Base-by-base conservation (phyloP, 768 basidiomycete genomes). In the Termitomyces heimii region DNA sequence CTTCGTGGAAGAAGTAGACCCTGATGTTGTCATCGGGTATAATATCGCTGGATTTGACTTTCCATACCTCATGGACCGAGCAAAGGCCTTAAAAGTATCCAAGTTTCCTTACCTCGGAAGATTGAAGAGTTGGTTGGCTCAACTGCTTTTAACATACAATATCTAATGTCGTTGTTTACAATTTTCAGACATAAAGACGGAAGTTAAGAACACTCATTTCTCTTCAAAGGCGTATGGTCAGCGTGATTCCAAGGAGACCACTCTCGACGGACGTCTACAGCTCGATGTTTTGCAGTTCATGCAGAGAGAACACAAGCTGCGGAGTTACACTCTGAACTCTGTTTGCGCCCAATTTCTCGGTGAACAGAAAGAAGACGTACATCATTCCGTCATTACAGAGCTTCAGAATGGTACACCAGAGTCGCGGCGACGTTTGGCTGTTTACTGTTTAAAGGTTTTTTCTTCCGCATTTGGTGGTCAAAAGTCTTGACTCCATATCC, bases 331-430 rank as follows among this genome's bases (percentile, higher is more conserved):
- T 3, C 86, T 99, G 63, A 99, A 99, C 70, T 89, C 97, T 5
- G 97, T 99, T 55, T 99, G 97, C 66, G 89, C 97, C 1, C 92
- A 96, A 64, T 99, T 99, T 70, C 78, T 99, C 4, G 95, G 94
- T 29, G 97, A 99, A 71, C 97, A 99, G 71, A 99, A 99, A 70
- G 97, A 99, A 70, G 97, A 99, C 62, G 97, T 99, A 20, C 97
- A 98, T 66, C 87, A 98, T 68, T 98, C 96, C 1, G 94, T 97
- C 61, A 99, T 99, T 65, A 98, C 97, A 0, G 95, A 98, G 50
- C 73, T 99, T 45, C 97, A 99, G 71, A 98, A 98, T 65, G 95
- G 96, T 64, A 96, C 92, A 0, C 81, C 94, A 0, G 96, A 99
- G 70, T 94, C 94, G 2, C 74, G 97, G 47, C 78, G 97, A 40